Base-by-base conservation (phyloP, 345 rosid species). In the Citrus australasica region DNA sequence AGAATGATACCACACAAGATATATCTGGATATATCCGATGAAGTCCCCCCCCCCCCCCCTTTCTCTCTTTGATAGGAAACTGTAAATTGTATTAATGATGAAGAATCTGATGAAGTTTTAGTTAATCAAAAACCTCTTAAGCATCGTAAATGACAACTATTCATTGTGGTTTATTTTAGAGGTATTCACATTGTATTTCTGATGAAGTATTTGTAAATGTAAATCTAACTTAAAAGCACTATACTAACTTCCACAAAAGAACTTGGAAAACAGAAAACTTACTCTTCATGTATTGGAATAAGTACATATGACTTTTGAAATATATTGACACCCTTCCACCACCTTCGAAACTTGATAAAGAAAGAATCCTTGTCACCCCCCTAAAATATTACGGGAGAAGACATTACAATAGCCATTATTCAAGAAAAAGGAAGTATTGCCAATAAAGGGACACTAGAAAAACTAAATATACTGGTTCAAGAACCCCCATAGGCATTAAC, bases 261-360 rank as follows among this genome's bases (percentile, higher is more conserved):
- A 46, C 24, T 28, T 24, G 25, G 33, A 35, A 40, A 71, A 71
- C 21, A 48, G 19, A 64, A 13, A 71, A 86, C 99, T 85, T 86
- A 96, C 98, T 90, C 93, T 56, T 96, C 94, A 55, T 96, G 97
- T 72, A 96, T 91, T 55, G 99, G 99, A 81, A 96, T 89, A 74
- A 96, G 80, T 67, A 96, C 71, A 80, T 96, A 96, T 16, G 98
- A 92, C 85, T 94, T 96, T 74, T 90, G 90, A 80, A 96, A 96
- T 63, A 96, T 81, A 86, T 92, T 88, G 76, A 88, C 87, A 73
- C 95, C 98, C 84, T 85, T 92, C 99, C 97, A 96, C 99, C 99
- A 96, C 83, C 97, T 94, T 86, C 99, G 86, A 85, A 94, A 90
- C 89, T 84, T 96, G 63, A 82, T 76, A 86, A 92, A 94, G 80